Conservation (phyloP, 106 monocot species). For the Ottelia alismoides region DNA sequence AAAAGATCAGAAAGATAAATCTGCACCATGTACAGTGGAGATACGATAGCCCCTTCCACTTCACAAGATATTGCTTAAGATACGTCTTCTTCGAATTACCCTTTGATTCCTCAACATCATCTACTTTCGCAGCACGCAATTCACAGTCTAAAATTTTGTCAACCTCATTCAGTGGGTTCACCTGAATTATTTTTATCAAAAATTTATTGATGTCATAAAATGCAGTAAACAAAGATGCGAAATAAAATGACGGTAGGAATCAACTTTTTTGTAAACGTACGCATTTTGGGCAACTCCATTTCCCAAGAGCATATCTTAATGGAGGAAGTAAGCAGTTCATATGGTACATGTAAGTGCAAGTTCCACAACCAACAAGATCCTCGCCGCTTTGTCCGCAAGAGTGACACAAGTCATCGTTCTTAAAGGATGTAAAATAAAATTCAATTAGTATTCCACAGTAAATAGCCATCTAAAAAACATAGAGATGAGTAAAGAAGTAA, state of each 20-base stretch:
- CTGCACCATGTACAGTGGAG: conserved; percentile 95
- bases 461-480: not conserved
- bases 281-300: conserved; percentile 97
- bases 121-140: conserved; percentile 20
- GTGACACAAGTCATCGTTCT: too few relatives aligned
- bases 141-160: conserved; percentile 93
- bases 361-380: conserved; percentile 52
- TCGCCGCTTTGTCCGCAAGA: conserved; percentile 69
- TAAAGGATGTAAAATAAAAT: too few relatives aligned
- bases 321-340: conserved; percentile 64
- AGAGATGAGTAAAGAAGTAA: not conserved
- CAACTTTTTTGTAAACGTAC: conserved; percentile 24
- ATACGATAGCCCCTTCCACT: conserved; percentile 93
- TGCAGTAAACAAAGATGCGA: too few relatives aligned
- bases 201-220: not conserved
- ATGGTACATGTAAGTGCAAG: conserved; percentile 85
- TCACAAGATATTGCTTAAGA: conserved; percentile 73
- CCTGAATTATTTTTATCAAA: conserved; percentile 30
- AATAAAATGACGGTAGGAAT: too few relatives aligned
- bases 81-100: conserved; percentile 30
- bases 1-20: too few relatives aligned
- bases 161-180: conserved; percentile 57
- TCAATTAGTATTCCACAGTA: too few relatives aligned
- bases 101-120: conserved; percentile 29
- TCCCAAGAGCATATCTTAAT: conserved; percentile 24